A percentile compares a stretch with the other conserved stretches of the same genome.
Conservation (phyloP, 2,329 filamentous ascomycete genomes). For the Fusarium buharicum region DNA sequence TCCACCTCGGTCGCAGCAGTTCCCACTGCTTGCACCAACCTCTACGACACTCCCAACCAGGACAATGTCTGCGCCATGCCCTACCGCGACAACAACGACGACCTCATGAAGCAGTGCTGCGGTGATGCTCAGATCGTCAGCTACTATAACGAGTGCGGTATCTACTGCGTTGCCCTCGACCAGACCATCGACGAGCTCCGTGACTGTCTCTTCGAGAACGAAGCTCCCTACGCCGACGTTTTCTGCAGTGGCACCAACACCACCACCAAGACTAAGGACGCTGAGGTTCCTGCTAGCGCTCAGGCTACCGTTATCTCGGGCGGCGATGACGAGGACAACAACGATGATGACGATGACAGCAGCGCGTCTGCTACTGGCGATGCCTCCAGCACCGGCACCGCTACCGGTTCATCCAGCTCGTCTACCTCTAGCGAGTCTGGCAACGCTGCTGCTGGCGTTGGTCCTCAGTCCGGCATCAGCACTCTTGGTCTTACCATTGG, state of each 20-base stretch:
- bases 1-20: constrained; percentile 21
- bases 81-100: constrained; percentile 53
- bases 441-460: constrained; percentile 37
- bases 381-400: constrained; percentile 19
- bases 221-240: constrained; percentile 51
- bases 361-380: constrained; percentile 11
- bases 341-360: constrained; percentile 12
- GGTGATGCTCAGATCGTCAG: constrained; percentile 54
- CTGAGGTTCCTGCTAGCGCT: constrained; percentile 45
- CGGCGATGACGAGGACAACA: constrained; percentile 19
- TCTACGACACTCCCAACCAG: constrained; percentile 56
- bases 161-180: constrained; percentile 58
- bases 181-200: constrained; percentile 47
- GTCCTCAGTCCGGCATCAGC: constrained; percentile 43
- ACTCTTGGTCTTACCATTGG: constrained; percentile 51
- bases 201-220: constrained; percentile 54
- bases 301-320: constrained; percentile 47
- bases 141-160: constrained; percentile 60
- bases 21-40: constrained; percentile 32
- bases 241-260: constrained; percentile 56
- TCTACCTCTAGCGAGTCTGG: constrained; percentile 27
- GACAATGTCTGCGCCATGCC: constrained; percentile 59
- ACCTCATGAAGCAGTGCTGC: constrained; percentile 59
- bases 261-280: constrained; percentile 47
- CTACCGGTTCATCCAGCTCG: constrained; percentile 15